Base-by-base conservation (phyloP, 106 monocot genomes). In the Apostasia shenzhenica region DNA sequence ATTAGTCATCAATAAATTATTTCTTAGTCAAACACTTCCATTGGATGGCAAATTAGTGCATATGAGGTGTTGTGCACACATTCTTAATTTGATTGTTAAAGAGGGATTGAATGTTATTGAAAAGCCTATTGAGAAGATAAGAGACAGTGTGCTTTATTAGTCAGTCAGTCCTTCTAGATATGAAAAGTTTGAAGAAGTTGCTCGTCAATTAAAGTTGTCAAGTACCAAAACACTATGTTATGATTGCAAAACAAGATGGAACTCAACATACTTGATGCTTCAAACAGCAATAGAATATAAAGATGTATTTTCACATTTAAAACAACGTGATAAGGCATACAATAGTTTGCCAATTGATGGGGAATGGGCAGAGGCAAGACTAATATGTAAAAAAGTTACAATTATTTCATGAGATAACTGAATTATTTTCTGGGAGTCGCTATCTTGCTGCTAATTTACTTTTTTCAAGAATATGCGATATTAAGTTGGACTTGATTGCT, bases 61-160 rank as follows among this genome's bases (percentile, higher is more conserved):
- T 10, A 72, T 82, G 38, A 59, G 79, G 79, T 60, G 26, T 26
- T 87, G 77, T 45, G 71, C 79, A n/a, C 80, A 87, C 62, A 57
- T 87, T 12, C 63, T 91, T 26, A 82, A 82, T 59, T 75, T 84
- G 41, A 79, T 83, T 44, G 79, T 84, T 13, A 82, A 87, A 46
- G 84, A 82, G 43, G 82, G 84, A 47, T 57, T 84, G 41, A 67
- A 80, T 48, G 60, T 71, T 38, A 69, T 75, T n/a, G 3, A n/a
- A 48, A 81, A 80, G 14, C 38, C 84, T 7, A 59, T 37, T 37
- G 71, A 73, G 49, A 79, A 71, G 61, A 77, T 91, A 26, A 73
- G 87, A 2, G 71, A 71, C n/a, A 65, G 46, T 11, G 65, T 91
- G 9, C 74, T 76, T 39, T 78, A 76, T 75, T 81, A 84, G 68